Base-by-base conservation (phyloP, 2,329 filamentous ascomycete genomes). In the Hymenoscyphus fraxineus region DNA sequence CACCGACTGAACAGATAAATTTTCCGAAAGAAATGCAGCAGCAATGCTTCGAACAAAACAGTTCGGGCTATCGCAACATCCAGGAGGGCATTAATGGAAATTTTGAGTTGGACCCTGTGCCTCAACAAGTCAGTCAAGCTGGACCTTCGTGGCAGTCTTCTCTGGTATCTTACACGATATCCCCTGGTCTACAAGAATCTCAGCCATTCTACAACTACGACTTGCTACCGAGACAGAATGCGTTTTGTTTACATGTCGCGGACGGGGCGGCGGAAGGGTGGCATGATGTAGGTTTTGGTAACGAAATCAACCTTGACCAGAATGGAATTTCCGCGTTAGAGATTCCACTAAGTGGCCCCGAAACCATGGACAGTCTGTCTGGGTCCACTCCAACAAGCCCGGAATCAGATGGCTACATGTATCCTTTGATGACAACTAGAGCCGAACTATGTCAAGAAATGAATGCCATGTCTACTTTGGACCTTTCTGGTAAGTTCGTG, bases 351-450 rank as follows among this genome's bases (percentile, higher is more conserved):
- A 68, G 67, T 38, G 71, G 64, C 55, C 68, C 67, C 58, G 69
- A 65, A n/a, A 72, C 65, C 64, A 67, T 74, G 60, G 66, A 69
- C 38, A 62, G 61, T 57, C 61, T 59, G 31, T 47, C 62, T 6
- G 62, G 58, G 9, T 64, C 58, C 22, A 60, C 58, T 12, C 65
- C 70, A 31, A 66, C 65, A 40, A 72, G 38, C 58, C 64, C 10
- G 47, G 68, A 41, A 19, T 70, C 71, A 2, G 71, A 73, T 13
- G 62, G 65, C 1, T 74, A 65, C 63, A 60, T 64, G 16, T 68
- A 69, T 58, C 71, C 70, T 31, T 54, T 64, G n/a, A 54, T 62
- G 39, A 61, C 62, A 13, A 64, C 64, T 27, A 56, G 59, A 6
- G 62, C 67, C 44, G 69, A 63, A 35, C 59, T 65, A 12, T 61